Percentiles rank a stretch among this genome's conserved stretches.
Conservation (phyloP, 495 filamentous ascomycete species). For the Hypoxylon subgilvum region DNA sequence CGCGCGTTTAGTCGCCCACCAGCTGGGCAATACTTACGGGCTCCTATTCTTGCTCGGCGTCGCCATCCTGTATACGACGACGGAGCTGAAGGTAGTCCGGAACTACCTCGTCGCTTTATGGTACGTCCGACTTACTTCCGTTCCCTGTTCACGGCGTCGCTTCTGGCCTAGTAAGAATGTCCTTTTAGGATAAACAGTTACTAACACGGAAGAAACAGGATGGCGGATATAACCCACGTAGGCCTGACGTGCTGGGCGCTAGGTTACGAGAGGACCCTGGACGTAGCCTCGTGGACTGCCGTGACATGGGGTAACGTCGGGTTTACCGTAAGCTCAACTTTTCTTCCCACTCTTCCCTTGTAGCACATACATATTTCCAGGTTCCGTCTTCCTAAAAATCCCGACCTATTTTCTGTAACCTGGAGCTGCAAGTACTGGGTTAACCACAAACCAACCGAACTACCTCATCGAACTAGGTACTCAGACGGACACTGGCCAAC, state of each 20-base stretch:
- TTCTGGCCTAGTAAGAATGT: no score
- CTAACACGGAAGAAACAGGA: conserved; percentile 21
- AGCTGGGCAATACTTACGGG: conserved; percentile 72
- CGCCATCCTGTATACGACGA: conserved; percentile 65
- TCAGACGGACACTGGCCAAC: neutral
- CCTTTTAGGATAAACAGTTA: no score
- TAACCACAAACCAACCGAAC: no score
- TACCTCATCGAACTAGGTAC: neutral
- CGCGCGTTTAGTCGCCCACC: conserved; percentile 47
- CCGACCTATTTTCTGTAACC: neutral
- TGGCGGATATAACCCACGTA: conserved; percentile 75
- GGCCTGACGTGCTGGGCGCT: conserved; percentile 65
- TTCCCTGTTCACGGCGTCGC: neutral
- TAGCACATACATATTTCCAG: neutral
- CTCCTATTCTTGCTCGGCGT: conserved; percentile 68
- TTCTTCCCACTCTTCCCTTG: neutral
- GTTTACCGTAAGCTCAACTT: conserved; percentile 55
- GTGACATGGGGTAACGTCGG: conserved; percentile 78
- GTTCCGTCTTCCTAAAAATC: neutral
- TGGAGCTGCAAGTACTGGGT: no score
- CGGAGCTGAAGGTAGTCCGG: conserved; percentile 67
- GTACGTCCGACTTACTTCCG: conserved; percentile 20
- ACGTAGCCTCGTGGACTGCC: conserved; percentile 67
- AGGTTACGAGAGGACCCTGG: conserved; percentile 58
- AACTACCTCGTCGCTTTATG: conserved; percentile 71